A percentile compares a stretch with the other conserved stretches of the same genome.
phyloP scores from a whole-genome alignment of 2,329 filamentous ascomycete species.

The Sporothrix brasiliensis region DNA sequence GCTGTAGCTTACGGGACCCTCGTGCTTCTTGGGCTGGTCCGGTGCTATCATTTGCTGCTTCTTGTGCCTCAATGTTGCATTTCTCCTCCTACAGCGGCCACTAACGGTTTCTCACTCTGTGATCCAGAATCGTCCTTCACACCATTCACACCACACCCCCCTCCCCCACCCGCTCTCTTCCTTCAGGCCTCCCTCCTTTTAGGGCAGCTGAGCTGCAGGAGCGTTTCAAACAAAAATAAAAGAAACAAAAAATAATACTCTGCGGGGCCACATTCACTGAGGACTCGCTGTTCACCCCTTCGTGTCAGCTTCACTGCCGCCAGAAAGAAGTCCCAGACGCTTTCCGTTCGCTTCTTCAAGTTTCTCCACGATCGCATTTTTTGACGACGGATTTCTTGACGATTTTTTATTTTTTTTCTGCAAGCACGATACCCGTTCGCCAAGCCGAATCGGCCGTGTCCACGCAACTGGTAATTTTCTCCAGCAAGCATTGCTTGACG shows the following conservation, averaged over 20 bases:
- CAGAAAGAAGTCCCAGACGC: background rate
- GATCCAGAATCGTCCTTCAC: slow-evolving; percentile 28
- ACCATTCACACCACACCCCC: background rate
- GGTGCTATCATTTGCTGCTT: slow-evolving; percentile 16
- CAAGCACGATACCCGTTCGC: slow-evolving; percentile 24
- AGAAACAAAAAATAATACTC: slow-evolving; percentile 12
- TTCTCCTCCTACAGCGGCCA: slow-evolving; percentile 6
- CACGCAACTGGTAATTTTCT: slow-evolving; percentile 26
- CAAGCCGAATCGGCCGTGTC: slow-evolving; percentile 16
- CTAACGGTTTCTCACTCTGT: slow-evolving; percentile 24
- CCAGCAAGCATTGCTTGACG: slow-evolving; percentile 37
- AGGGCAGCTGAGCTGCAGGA: slow-evolving; percentile 36
- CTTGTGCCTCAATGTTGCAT: slow-evolving; percentile 24
- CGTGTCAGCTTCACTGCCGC: slow-evolving; percentile 18
- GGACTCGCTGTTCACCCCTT: slow-evolving; percentile 18
- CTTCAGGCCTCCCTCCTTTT: slow-evolving; percentile 28
- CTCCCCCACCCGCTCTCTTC: slow-evolving; percentile 1
- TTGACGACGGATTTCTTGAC: background rate
- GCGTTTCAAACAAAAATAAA: slow-evolving; percentile 31
- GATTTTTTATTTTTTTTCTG: background rate
- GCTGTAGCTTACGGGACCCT: slow-evolving; percentile 29
- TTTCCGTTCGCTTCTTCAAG: background rate
- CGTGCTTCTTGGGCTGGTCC: slow-evolving; percentile 7
- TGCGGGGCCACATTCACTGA: slow-evolving; percentile 19
- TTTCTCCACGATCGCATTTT: background rate